phyloP scores from a whole-genome alignment of 495 filamentous ascomycete genomes.

The Ramalina peruviana region DNA sequence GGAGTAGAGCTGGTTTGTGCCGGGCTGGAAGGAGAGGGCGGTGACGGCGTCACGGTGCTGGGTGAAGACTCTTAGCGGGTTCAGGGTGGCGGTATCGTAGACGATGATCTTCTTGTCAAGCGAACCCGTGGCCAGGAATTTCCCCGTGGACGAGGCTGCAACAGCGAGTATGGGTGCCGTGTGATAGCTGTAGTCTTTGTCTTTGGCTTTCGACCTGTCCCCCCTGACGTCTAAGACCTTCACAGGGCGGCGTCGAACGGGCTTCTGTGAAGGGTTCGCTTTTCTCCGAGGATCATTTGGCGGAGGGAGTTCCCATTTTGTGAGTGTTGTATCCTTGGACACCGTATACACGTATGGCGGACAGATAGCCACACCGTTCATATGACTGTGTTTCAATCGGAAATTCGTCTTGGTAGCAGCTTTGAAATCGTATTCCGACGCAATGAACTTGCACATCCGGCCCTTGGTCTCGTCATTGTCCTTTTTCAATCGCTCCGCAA shows the following conservation, averaged over 20 bases:
- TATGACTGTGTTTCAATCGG: conserved; percentile 58
- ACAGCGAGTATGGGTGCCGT: conserved; percentile 62
- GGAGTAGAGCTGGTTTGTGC: conserved; percentile 86
- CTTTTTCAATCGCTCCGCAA: conserved; percentile 77
- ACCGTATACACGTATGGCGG: conserved; percentile 74
- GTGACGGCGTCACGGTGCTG: conserved; percentile 85
- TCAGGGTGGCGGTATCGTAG: conserved; percentile 51
- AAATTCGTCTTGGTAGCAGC: conserved; percentile 53
- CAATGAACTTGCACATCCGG: conserved; percentile 66
- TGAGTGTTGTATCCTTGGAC: conserved; percentile 67
- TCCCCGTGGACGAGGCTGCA: conserved; percentile 76
- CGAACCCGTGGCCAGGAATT: conserved; percentile 82
- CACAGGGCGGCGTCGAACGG: conserved; percentile 55
- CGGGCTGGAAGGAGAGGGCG: conserved; percentile 67
- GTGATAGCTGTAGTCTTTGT: conserved; percentile 58
- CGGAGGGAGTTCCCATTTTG: conserved; percentile 67
- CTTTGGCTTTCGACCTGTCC: conserved; percentile 37
- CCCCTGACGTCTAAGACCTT: conserved; percentile 52
- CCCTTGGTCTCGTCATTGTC: conserved; percentile 92
- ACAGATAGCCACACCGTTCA: conserved; percentile 66
- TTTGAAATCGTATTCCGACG: conserved; percentile 50
- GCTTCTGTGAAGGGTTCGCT: conserved; percentile 47
- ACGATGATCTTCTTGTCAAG: conserved; percentile 68
- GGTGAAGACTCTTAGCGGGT: conserved; percentile 67
- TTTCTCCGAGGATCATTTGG: conserved; percentile 31